Conservation (phyloP, 1,284 basidiomycete species). For the Mycosarcoma maydis region DNA sequence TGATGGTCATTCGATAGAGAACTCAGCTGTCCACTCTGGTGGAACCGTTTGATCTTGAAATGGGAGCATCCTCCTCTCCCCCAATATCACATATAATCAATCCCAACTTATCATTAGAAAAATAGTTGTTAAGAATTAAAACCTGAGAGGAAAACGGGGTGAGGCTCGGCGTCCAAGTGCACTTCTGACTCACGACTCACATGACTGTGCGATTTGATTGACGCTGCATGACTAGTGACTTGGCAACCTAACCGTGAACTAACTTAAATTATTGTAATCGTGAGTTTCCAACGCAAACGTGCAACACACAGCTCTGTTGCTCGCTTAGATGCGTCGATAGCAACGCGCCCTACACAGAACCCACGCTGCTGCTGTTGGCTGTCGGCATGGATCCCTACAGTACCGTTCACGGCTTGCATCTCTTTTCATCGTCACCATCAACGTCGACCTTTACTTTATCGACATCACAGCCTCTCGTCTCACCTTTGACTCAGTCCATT, state of each 20-base stretch:
- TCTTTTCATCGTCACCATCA: conserved; percentile 2
- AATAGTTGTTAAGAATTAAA: not conserved
- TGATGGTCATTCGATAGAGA: no score
- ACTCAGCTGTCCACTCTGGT: no score
- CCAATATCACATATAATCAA: no score
- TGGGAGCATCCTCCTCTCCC: no score
- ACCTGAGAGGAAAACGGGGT: no score
- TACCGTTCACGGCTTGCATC: not conserved
- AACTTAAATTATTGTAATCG: not conserved
- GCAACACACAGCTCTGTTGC: conserved; percentile 1
- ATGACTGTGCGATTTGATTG: no score
- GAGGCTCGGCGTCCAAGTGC: conserved; percentile 8
- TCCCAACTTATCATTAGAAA: not conserved
- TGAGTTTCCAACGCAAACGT: not conserved
- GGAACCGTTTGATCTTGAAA: no score
- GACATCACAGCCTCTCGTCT: not conserved
- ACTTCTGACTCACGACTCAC: not conserved
- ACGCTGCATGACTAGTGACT: no score
- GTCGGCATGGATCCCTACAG: not conserved
- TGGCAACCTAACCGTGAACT: no score
- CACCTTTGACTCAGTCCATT: not conserved
- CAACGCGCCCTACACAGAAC: no score
- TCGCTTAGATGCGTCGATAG: no score
- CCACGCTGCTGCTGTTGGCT: not conserved
- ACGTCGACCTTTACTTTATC: not conserved